These are phyloP conservation scores for Mycena vitilis DNA, from an alignment of 768 basidiomycete species.

Conservation along the genomic window DNA sequence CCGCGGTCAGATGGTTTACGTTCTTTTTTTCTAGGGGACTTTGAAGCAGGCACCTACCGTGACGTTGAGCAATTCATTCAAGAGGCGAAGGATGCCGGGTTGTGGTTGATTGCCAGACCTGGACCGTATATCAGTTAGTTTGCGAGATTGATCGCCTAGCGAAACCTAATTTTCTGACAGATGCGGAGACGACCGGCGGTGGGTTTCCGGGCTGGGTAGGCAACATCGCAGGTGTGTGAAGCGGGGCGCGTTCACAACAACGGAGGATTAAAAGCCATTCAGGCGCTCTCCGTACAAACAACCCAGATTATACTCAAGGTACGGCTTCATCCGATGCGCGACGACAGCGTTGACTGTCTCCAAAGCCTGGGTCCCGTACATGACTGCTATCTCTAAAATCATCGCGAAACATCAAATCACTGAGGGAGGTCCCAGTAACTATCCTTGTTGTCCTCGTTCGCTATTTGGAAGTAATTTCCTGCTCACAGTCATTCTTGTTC, in stretches of 20 bases:
- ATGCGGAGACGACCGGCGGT: slow-evolving; percentile 65
- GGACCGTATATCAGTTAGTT: slow-evolving; percentile 64
- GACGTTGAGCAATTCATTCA: slow-evolving; percentile 66
- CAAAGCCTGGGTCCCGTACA: slow-evolving; percentile 66
- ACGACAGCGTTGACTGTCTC: background rate
- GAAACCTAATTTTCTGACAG: slow-evolving; percentile 36
- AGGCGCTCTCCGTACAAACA: slow-evolving; percentile 53
- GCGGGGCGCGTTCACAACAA: slow-evolving; percentile 43
- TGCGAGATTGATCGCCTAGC: background rate
- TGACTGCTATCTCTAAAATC: slow-evolving; percentile 61
- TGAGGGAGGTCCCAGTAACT: slow-evolving; percentile 67
- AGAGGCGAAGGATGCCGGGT: slow-evolving; percentile 60
- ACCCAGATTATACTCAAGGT: slow-evolving; percentile 60
- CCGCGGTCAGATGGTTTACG: background rate
- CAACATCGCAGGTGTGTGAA: slow-evolving; percentile 51
- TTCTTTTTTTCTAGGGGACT: slow-evolving; percentile 46
- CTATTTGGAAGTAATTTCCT: background rate
- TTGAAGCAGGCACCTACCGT: slow-evolving; percentile 60
- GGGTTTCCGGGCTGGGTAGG: slow-evolving; percentile 72
- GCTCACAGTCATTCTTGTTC: slow-evolving; percentile 56
- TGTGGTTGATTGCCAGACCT: slow-evolving; percentile 69
- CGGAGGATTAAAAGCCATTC: background rate
- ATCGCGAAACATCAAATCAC: slow-evolving; percentile 68
- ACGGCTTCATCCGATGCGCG: slow-evolving; percentile 13
- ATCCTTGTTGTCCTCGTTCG: background rate